These are phyloP conservation scores for Phytophthora hibernalis DNA, from an alignment of 352 stramenopile genomes.

Conservation along the genomic window DNA sequence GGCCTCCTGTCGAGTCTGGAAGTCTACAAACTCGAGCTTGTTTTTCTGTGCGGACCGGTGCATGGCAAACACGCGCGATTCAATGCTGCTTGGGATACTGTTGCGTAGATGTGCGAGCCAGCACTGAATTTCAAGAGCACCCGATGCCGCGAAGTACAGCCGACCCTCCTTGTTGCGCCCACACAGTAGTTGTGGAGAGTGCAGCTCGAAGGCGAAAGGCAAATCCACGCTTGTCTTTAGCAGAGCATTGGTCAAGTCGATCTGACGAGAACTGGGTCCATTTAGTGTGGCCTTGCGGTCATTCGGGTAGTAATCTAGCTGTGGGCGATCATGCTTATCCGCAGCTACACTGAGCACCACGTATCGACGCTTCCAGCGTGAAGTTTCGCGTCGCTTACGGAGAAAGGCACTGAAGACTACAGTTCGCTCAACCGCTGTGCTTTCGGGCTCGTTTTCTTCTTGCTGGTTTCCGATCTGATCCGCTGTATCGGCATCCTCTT, in stretches of 20 bases:
- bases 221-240: slow-evolving; percentile 85
- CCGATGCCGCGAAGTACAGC: slow-evolving; percentile 87
- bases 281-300: slow-evolving; percentile 53
- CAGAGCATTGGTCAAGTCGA: slow-evolving; percentile 69
- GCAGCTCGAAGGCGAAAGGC: slow-evolving; percentile 89
- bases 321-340: slow-evolving; percentile 39
- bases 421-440: slow-evolving; percentile 1
- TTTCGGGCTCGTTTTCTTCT: slow-evolving; percentile 10
- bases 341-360: slow-evolving; percentile 61
- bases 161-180: slow-evolving; percentile 89
- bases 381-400: slow-evolving; percentile 81
- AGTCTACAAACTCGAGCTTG: slow-evolving; percentile 73
- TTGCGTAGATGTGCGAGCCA: slow-evolving; percentile 90
- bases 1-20: slow-evolving; percentile 51
- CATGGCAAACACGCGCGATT: slow-evolving; percentile 83
- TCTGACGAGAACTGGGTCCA: slow-evolving; percentile 51
- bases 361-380: slow-evolving; percentile 83
- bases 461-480: slow-evolving; percentile 17
- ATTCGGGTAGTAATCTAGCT: slow-evolving; percentile 77
- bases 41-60: slow-evolving; percentile 66
- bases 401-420: slow-evolving; percentile 66
- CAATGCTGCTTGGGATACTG: slow-evolving; percentile 74
- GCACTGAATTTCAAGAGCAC: slow-evolving; percentile 88
- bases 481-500: slow-evolving; percentile 1
- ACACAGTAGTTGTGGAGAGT: slow-evolving; percentile 86